Evolutionary conservation across 2,329 filamentous ascomycete species (phyloP).

Genomic region (Aspergillus vadensis): DNA sequence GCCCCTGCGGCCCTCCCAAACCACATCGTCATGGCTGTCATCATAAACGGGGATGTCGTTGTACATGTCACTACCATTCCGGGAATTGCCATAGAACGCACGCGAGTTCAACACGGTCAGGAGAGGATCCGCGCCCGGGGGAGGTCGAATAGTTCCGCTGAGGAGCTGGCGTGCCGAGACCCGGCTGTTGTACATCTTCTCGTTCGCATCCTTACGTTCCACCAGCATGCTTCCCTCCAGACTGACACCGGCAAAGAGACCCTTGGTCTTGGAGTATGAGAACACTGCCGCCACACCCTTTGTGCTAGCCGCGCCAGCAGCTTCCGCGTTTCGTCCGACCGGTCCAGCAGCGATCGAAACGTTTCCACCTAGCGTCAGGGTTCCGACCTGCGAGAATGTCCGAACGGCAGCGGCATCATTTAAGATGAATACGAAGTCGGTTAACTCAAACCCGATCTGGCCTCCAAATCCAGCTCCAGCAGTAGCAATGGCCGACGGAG

Average conservation of each 20-base stretch:
- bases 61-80: slow-evolving; percentile 71
- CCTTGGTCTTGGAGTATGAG: slow-evolving; percentile 97
- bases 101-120: slow-evolving; percentile 83
- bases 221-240: slow-evolving; percentile 91
- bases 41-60: slow-evolving; percentile 93
- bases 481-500: slow-evolving; percentile 52
- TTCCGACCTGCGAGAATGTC: slow-evolving; percentile 90
- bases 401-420: slow-evolving; percentile 89
- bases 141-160: slow-evolving; percentile 73
- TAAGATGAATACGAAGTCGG: slow-evolving; percentile 90
- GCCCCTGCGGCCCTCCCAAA: slow-evolving; percentile 77
- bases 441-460: slow-evolving; percentile 55
- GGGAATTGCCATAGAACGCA: slow-evolving; percentile 70
- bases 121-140: slow-evolving; percentile 79
- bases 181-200: slow-evolving; percentile 87
- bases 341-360: slow-evolving; percentile 94
- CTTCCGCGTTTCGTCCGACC: slow-evolving; percentile 91
- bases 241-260: slow-evolving; percentile 91
- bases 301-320: slow-evolving; percentile 87
- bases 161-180: slow-evolving; percentile 82
- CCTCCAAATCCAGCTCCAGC: slow-evolving; percentile 54
- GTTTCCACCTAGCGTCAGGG: slow-evolving; percentile 90
- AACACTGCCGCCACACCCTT: slow-evolving; percentile 90
- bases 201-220: slow-evolving; percentile 93
- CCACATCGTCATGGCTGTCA: slow-evolving; percentile 75